Evolutionary conservation across 2,329 filamentous ascomycete genomes (phyloP).

Genomic region (Beauveria caledonica): DNA sequence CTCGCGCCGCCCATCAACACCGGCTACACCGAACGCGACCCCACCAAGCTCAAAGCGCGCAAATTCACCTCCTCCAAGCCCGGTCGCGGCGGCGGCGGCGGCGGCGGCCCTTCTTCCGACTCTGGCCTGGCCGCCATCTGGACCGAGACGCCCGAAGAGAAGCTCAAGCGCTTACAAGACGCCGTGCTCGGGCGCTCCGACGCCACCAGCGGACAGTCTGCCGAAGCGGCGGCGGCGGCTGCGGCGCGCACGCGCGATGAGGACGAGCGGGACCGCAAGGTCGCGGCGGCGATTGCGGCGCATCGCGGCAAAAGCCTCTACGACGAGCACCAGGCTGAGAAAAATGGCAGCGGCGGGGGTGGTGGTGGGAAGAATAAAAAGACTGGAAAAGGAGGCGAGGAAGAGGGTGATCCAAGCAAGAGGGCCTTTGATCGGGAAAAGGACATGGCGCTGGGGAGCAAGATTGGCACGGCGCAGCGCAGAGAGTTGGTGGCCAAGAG

Average conservation of each 20-base stretch:
- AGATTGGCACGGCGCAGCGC: conserved; percentile 64
- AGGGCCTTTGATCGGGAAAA: conserved; percentile 86
- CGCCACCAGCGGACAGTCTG: conserved; percentile 28
- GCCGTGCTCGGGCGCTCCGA: conserved; percentile 67
- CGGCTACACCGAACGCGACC: conserved; percentile 59
- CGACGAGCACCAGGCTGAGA: conserved; percentile 43
- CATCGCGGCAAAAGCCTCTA: conserved; percentile 50
- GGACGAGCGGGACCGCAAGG: conserved; percentile 41
- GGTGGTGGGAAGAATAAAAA: conserved; percentile 15
- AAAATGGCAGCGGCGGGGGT: conserved; percentile 16
- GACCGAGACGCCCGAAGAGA: conserved; percentile 88
- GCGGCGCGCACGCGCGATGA: conserved; percentile 44
- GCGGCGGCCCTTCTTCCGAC: conserved; percentile 14
- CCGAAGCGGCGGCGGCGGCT: conserved; percentile 29
- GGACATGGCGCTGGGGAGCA: conserved; percentile 73
- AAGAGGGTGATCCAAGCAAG: conserved; percentile 86
- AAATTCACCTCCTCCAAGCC: conserved; percentile 64
- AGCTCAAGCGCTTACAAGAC: conserved; percentile 69
- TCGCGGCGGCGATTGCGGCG: conserved; percentile 43
- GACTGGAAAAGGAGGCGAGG: conserved; percentile 26
- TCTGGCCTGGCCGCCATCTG: conserved; percentile 59
- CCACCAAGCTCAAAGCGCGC: conserved; percentile 72
- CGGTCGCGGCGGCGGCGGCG: conserved; percentile 20
- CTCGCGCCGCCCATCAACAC: conserved; percentile 55
- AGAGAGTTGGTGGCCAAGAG: conserved; percentile 73